Evolutionary conservation across 371 early-diverging fungal genomes (phyloP).

Genomic region (Mortierella sp.): DNA sequence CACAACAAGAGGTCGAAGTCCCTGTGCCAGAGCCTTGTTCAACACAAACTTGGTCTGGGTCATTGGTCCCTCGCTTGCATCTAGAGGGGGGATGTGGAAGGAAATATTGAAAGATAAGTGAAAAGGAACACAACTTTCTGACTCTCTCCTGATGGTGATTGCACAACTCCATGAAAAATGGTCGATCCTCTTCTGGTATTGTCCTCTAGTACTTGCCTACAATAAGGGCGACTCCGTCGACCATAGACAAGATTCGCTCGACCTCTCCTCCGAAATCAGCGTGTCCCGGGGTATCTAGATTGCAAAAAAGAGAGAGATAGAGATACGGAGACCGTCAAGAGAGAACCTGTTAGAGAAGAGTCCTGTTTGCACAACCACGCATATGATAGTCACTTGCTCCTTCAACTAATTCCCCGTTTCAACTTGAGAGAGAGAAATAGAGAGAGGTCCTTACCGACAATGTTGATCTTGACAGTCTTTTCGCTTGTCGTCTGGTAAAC

Average conservation of each 20-base stretch:
- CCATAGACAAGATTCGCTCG: constrained; percentile 86
- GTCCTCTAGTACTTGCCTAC: constrained; percentile 53
- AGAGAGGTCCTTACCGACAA: constrained; percentile 67
- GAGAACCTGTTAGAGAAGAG: no score
- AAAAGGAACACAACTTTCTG: not conserved
- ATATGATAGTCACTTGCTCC: no score
- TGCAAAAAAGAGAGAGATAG: not conserved
- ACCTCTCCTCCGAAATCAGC: constrained; percentile 87
- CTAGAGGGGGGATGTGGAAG: constrained; percentile 25
- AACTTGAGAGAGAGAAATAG: not conserved
- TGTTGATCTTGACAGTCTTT: constrained; percentile 72
- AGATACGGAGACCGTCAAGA: not conserved
- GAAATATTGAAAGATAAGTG: no score
- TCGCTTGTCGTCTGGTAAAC: constrained; percentile 61
- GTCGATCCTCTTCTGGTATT: not conserved
- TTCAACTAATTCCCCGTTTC: not conserved
- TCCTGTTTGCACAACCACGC: no score
- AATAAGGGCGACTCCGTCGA: constrained; percentile 83
- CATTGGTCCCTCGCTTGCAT: constrained; percentile 87
- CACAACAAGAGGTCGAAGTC: constrained; percentile 77
- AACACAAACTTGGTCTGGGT: constrained; percentile 88
- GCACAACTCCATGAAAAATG: not conserved
- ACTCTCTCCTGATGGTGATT: not conserved
- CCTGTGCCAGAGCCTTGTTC: constrained; percentile 73
- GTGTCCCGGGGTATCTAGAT: constrained; percentile 82